Evolutionary conservation across 2,329 filamentous ascomycete genomes (phyloP).

Genomic region (Paecilomyces variotii): DNA sequence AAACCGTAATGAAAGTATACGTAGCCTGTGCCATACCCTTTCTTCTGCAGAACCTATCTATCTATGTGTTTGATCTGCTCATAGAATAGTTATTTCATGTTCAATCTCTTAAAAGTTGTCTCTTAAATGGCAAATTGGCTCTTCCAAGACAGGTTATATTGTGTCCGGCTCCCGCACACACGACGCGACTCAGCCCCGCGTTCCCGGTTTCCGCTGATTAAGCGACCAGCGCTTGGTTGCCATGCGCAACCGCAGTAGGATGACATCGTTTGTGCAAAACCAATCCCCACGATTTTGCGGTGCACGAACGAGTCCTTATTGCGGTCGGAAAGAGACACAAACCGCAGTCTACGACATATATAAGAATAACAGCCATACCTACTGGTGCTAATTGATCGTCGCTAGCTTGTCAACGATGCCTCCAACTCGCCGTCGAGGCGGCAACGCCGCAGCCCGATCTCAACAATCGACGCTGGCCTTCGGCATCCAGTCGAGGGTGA

Average conservation of each 20-base stretch:
- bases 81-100: too few species aligned
- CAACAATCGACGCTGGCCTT: conserved; percentile 57
- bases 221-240: neutral
- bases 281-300: neutral
- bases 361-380: neutral
- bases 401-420: conserved; percentile 26
- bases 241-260: neutral
- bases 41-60: too few species aligned
- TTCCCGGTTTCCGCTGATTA: neutral
- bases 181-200: neutral
- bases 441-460: conserved; percentile 29
- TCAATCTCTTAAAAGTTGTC: too few species aligned
- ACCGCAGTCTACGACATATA: neutral
- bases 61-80: too few species aligned
- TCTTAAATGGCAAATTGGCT: too few species aligned
- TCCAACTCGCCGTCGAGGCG: conserved; percentile 29
- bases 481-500: conserved; percentile 49
- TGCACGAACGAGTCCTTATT: neutral
- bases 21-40: too few species aligned
- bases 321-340: neutral
- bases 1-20: too few species aligned
- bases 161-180: neutral
- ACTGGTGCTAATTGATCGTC: neutral
- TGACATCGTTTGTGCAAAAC: neutral
- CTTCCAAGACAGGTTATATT: neutral